Evolutionary conservation across 208 protist species (phyloP).

Genomic region (Trypanosoma conorhini): DNA sequence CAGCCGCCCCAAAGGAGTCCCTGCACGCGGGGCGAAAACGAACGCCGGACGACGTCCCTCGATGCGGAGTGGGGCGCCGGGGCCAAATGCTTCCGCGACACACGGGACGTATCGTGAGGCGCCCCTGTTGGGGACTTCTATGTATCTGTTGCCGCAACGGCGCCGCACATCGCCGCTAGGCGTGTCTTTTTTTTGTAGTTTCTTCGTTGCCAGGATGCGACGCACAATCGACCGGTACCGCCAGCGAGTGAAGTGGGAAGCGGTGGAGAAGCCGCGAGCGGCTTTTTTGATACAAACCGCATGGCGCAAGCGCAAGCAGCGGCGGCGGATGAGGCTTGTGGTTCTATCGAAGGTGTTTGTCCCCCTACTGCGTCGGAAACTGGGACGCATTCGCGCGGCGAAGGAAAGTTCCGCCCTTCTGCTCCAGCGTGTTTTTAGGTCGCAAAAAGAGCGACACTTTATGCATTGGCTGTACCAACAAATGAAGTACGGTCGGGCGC

Average conservation of each 20-base stretch:
- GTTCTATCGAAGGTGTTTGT: conserved; percentile 44
- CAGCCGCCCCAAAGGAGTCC: neutral
- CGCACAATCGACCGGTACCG: conserved; percentile 33
- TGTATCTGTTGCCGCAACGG: neutral
- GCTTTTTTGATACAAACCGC: conserved; percentile 67
- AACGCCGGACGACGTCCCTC: neutral
- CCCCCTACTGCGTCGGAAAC: conserved; percentile 46
- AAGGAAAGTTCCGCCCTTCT: conserved; percentile 53
- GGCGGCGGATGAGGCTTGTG: conserved; percentile 33
- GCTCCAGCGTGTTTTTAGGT: conserved; percentile 73
- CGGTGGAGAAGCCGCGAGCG: conserved; percentile 47
- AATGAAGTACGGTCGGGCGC: conserved; percentile 49
- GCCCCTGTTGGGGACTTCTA: neutral
- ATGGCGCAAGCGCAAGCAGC: conserved; percentile 55
- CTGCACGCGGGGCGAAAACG: neutral
- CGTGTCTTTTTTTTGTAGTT: conserved; percentile 14
- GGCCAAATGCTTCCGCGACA: neutral
- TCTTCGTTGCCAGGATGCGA: conserved; percentile 39
- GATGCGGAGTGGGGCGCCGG: neutral
- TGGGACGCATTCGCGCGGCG: conserved; percentile 35
- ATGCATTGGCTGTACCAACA: conserved; percentile 56
- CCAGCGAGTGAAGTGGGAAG: conserved; percentile 26
- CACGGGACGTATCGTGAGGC: neutral
- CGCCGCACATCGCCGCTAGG: neutral
- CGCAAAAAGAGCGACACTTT: conserved; percentile 49